Evolutionary conservation across 305 asterid genomes (phyloP).

Genomic region (Fraxinus velutina): DNA sequence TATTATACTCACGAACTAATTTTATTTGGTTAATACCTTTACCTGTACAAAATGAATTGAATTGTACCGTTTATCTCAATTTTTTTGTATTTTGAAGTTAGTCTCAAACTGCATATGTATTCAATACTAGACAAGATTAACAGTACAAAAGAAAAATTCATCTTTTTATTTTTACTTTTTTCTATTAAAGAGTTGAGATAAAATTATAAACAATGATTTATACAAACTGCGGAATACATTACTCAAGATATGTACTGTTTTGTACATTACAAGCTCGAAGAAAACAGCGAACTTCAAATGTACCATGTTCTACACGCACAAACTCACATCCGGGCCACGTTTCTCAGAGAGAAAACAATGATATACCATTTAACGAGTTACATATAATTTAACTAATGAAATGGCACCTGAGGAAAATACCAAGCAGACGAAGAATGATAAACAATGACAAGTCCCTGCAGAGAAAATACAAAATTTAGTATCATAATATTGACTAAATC

Average conservation of each 20-base stretch:
- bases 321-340: background rate
- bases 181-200: background rate
- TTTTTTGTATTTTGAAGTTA: background rate
- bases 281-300: background rate
- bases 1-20: background rate
- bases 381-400: conserved; percentile 2
- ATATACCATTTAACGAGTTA: background rate
- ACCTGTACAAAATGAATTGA: background rate
- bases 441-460: background rate
- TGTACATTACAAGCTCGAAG: background rate
- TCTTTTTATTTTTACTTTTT: background rate
- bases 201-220: background rate
- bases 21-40: background rate
- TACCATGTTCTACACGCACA: background rate
- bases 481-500: background rate
- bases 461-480: background rate
- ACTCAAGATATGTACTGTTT: background rate
- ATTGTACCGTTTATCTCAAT: background rate
- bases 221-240: background rate
- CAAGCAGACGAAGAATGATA: conserved; percentile 4
- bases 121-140: background rate
- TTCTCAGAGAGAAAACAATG: background rate
- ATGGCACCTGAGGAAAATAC: background rate
- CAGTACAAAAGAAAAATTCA: background rate
- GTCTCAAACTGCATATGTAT: background rate